phyloP scores from a whole-genome alignment of 176 grass and related monocot genomes.

The Triticum monococcum region DNA sequence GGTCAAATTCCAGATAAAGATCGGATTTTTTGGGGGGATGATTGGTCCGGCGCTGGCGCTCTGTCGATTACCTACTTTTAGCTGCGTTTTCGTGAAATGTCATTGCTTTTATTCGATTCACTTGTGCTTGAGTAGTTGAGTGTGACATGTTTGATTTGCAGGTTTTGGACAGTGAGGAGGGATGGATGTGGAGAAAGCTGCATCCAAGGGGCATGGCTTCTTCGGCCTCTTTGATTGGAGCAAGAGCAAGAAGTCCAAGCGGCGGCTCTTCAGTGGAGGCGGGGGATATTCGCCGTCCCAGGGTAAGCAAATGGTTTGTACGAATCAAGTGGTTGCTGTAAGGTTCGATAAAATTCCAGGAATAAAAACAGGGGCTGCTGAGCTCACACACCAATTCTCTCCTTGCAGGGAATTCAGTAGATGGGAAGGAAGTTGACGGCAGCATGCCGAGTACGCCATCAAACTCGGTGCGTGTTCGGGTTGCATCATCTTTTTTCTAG shows the following conservation, averaged over 20 bases:
- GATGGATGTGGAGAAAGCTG: constrained; percentile 75
- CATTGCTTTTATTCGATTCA: background rate
- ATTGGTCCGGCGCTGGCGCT: background rate
- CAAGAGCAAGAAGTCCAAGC: constrained; percentile 60
- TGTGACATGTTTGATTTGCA: constrained; percentile 21
- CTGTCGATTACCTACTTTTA: constrained; percentile 21
- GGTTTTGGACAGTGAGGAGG: constrained; percentile 22
- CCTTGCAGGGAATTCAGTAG: constrained; percentile 39
- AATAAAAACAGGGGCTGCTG: background rate
- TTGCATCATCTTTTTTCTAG: background rate
- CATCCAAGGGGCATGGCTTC: constrained; percentile 73
- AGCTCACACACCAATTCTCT: background rate
- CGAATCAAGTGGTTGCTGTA: background rate
- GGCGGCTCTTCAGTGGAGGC: constrained; percentile 50
- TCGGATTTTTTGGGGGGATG: background rate
- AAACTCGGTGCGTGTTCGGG: constrained; percentile 41
- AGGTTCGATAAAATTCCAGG: background rate
- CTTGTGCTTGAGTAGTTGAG: constrained; percentile 26
- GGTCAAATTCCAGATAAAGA: constrained; percentile 22
- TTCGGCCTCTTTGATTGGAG: constrained; percentile 80
- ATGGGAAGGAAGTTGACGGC: constrained; percentile 39
- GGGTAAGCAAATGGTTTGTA: constrained; percentile 15
- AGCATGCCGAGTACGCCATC: constrained; percentile 32
- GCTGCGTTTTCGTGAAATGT: constrained; percentile 20
- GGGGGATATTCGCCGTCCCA: constrained; percentile 10